Conservation (phyloP, 2,329 filamentous ascomycete genomes). For the Microcera coccophila region DNA sequence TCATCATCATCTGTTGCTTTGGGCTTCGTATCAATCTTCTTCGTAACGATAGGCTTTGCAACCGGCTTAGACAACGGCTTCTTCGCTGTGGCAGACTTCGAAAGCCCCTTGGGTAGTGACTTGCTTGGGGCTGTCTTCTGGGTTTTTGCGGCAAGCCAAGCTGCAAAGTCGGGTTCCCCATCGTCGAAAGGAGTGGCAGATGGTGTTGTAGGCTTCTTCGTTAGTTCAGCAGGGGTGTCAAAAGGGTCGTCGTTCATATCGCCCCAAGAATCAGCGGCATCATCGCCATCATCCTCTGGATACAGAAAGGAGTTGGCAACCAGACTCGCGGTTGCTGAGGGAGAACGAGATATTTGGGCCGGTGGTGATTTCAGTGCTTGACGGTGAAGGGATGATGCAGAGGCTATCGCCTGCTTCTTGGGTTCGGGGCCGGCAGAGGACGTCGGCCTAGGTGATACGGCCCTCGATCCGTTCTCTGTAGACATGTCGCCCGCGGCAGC, state of each 20-base stretch:
- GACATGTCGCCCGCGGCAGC: conserved; percentile 84
- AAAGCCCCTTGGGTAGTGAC: conserved; percentile 76
- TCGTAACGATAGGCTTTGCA: conserved; percentile 46
- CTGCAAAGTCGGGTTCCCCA: conserved; percentile 90
- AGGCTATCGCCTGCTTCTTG: conserved; percentile 41
- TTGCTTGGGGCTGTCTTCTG: conserved; percentile 65
- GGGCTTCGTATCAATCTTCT: conserved; percentile 67
- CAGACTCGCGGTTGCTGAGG: conserved; percentile 43
- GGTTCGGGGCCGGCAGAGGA: conserved; percentile 39
- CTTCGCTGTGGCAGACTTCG: conserved; percentile 52
- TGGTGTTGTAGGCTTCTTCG: conserved; percentile 32
- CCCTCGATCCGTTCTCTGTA: conserved; percentile 44
- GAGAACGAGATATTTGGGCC: conserved; percentile 43
- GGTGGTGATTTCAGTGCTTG: conserved; percentile 56
- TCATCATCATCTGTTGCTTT: conserved; percentile 57
- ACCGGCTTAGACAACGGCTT: conserved; percentile 42
- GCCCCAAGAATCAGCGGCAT: conserved; percentile 74
- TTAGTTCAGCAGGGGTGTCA: conserved; percentile 30
- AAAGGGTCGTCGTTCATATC: conserved; percentile 50
- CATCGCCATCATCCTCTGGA: conserved; percentile 55
- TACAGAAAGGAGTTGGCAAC: conserved; percentile 50
- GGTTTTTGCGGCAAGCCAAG: conserved; percentile 86
- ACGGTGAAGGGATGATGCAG: conserved; percentile 57
- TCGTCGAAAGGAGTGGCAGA: conserved; percentile 65
- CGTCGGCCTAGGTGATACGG: conserved; percentile 39